Conservation (phyloP, 257 asterid species). For the Nicotiana otophora region DNA sequence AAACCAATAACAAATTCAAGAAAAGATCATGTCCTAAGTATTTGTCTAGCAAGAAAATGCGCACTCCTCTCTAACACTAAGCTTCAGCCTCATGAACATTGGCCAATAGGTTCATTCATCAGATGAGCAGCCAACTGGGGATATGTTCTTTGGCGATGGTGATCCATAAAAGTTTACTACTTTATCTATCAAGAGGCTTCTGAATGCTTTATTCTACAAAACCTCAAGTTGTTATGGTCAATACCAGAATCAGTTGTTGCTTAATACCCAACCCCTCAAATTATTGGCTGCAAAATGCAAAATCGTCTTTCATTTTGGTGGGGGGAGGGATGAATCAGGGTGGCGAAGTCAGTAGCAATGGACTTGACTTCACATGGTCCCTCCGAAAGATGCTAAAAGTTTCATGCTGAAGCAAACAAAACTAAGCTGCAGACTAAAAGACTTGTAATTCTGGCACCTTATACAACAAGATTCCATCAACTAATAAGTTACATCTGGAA, state of each 20-base stretch:
- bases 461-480: neutral
- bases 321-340: neutral
- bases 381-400: neutral
- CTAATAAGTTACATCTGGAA: neutral
- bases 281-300: neutral
- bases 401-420: neutral
- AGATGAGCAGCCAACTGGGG: no score
- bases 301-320: neutral
- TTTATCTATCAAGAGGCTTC: no score
- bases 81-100: neutral
- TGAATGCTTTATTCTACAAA: no score
- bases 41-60: neutral
- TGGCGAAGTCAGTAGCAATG: neutral
- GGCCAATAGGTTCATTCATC: no score
- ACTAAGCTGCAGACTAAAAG: neutral
- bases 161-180: no score
- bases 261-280: neutral
- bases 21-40: neutral
- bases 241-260: neutral
- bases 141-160: no score
- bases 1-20: neutral
- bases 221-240: neutral
- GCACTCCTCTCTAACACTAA: neutral
- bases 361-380: neutral
- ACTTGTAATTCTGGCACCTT: neutral